Evolutionary conservation across 768 basidiomycete genomes (phyloP), one percentile per base, ranked within the genome.

Genomic region (Fibroporia radiculosa): DNA sequence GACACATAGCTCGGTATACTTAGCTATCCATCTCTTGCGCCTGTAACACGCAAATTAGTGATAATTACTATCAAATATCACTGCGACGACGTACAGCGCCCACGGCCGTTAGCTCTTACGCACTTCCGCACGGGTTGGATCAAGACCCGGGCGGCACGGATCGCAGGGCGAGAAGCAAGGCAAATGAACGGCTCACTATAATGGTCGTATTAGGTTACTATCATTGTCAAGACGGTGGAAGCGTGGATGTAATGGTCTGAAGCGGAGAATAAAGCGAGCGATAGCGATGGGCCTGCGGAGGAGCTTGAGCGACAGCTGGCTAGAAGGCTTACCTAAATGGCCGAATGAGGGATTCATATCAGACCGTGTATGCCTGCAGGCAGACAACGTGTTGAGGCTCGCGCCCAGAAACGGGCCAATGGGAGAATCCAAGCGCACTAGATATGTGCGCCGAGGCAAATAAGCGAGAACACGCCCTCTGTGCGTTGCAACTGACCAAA

Each of bases 281-380:
- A 25, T 27, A 18, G 14, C 19, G 42, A 35, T 26, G 20, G 32
- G 20, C 22, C 13, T 18, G 18, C 11, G 42, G 23, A 35, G 42
- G 10, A 44, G 22, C 24, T 35, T 44, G 42, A 31, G 6, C 40
- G 53, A 47, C 36, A 41, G 48, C 16, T 16, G 47, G 52, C 50
- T 44, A 48, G 48, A 41, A 54, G 40, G 48, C 47, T 59, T 59
- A 59, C 56, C 50, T 59, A 59, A 59, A 52, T 48, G 49, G 49
- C 52, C 51, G 53, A 47, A 54, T 48, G 49, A 48, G 49, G 44
- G 35, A 53, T 49, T 47, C 51, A 57, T 57, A 49, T 56, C 51
- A 45, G 31, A 18, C 48, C 29, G 51, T n/a, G 41, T 24, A 42
- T 57, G 59, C 59, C 59, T 61, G 59, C 59, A 61, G 59, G 59